phyloP scores from a whole-genome alignment of 352 stramenopile genomes.

The Pythium sp. region DNA sequence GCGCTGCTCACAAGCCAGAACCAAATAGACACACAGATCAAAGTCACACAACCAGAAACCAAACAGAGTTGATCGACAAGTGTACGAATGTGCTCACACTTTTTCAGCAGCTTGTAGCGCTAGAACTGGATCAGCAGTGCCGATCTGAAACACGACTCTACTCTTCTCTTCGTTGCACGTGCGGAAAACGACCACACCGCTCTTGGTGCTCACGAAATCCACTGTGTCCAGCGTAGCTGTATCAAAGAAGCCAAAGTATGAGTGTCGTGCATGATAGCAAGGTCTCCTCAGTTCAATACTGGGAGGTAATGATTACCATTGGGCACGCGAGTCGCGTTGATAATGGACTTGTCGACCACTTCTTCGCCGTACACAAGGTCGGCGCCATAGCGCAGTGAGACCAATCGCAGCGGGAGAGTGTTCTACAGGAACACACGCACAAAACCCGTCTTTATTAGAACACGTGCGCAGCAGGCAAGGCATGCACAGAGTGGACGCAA shows the following conservation, averaged over 20 bases:
- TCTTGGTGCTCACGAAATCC: conserved; percentile 88
- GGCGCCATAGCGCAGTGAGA: conserved; percentile 91
- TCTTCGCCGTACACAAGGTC: conserved; percentile 94
- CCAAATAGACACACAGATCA: neutral
- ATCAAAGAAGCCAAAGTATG: neutral
- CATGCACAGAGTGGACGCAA: neutral
- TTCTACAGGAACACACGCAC: conserved; percentile 37
- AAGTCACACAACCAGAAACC: neutral
- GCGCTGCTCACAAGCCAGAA: conserved; percentile 25
- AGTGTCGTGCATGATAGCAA: neutral
- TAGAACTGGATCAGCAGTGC: conserved; percentile 70
- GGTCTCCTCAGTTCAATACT: no score
- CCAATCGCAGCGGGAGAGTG: conserved; percentile 88
- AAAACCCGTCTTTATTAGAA: neutral
- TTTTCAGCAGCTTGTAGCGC: conserved; percentile 73
- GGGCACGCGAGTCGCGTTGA: conserved; percentile 70
- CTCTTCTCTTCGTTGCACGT: conserved; percentile 79
- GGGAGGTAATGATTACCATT: conserved; percentile 42
- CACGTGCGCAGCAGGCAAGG: conserved; percentile 1
- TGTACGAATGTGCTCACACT: conserved; percentile 45
- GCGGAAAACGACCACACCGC: conserved; percentile 82
- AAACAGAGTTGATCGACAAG: neutral
- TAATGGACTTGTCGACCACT: conserved; percentile 93
- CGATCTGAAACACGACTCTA: conserved; percentile 90
- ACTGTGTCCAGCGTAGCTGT: conserved; percentile 77